Percentiles rank a stretch among this genome's conserved stretches.
Conservation (phyloP, 257 asterid species). For the Nicotiana noctiflora region DNA sequence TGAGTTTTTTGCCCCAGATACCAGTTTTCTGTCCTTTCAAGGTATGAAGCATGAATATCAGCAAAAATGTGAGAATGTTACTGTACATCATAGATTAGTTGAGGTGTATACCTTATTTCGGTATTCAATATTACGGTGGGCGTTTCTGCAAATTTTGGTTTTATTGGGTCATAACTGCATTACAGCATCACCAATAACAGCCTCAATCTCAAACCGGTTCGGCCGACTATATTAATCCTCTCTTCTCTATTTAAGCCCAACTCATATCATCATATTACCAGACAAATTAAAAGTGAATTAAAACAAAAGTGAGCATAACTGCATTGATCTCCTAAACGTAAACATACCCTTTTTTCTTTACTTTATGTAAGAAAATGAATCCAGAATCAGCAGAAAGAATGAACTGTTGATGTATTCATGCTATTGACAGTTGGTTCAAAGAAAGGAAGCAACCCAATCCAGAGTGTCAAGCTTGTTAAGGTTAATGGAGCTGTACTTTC, state of each 20-base stretch:
- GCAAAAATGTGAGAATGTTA: background rate
- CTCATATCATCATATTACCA: too few species aligned
- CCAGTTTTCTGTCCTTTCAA: conserved; percentile 57
- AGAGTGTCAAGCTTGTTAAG: conserved; percentile 53
- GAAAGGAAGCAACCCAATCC: conserved; percentile 68
- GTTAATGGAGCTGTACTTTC: conserved; percentile 73
- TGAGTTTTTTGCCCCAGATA: conserved; percentile 64
- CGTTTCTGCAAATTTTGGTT: background rate
- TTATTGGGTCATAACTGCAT: background rate
- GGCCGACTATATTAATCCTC: too few species aligned
- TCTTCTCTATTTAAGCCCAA: too few species aligned
- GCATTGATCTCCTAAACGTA: background rate
- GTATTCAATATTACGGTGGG: background rate
- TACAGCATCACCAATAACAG: background rate
- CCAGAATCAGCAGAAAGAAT: background rate
- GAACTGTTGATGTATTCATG: conserved; percentile 11
- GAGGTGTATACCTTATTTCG: background rate
- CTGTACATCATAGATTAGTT: background rate
- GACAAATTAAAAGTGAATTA: too few species aligned
- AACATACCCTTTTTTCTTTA: background rate
- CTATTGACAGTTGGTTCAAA: conserved; percentile 56
- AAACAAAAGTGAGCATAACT: background rate
- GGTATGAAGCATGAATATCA: conserved; percentile 33
- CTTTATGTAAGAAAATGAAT: background rate
- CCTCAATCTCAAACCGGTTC: too few species aligned